Conservation (phyloP, 192 early-diverging fungal genomes). For the Podila epigama region DNA sequence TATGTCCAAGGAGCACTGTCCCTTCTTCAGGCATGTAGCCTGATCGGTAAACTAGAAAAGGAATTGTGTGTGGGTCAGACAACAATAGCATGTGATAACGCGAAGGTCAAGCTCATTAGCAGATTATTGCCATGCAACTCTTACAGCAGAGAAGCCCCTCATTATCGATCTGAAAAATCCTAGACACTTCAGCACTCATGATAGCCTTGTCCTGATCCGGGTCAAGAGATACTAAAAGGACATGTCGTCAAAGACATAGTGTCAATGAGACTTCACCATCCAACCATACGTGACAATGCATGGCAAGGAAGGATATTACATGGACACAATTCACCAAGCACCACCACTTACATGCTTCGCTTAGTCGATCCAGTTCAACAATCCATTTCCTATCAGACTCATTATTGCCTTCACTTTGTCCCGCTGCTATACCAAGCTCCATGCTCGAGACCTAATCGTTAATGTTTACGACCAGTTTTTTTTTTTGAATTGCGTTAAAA, state of each 20-base stretch:
- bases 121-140: background rate
- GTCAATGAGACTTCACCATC: background rate
- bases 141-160: slow-evolving; percentile 38
- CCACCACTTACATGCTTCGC: slow-evolving; percentile 41
- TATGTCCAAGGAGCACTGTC: slow-evolving; percentile 9
- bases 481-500: too few relatives aligned
- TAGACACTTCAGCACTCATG: slow-evolving; percentile 29
- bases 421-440: slow-evolving; percentile 11
- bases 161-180: slow-evolving; percentile 32
- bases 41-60: slow-evolving; percentile 27
- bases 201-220: slow-evolving; percentile 47
- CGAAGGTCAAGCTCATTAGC: background rate
- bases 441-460: slow-evolving; percentile 26
- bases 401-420: slow-evolving; percentile 9
- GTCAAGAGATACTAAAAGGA: slow-evolving; percentile 32
- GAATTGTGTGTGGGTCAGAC: background rate
- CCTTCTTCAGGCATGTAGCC: slow-evolving; percentile 27
- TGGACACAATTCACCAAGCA: too few relatives aligned
- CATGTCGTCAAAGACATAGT: background rate
- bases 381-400: slow-evolving; percentile 43
- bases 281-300: too few relatives aligned
- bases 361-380: slow-evolving; percentile 32
- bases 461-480: background rate
- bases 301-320: too few relatives aligned
- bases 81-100: background rate